Base-by-base conservation (phyloP, 768 basidiomycete genomes). In the Aureoboletus auriporus region DNA sequence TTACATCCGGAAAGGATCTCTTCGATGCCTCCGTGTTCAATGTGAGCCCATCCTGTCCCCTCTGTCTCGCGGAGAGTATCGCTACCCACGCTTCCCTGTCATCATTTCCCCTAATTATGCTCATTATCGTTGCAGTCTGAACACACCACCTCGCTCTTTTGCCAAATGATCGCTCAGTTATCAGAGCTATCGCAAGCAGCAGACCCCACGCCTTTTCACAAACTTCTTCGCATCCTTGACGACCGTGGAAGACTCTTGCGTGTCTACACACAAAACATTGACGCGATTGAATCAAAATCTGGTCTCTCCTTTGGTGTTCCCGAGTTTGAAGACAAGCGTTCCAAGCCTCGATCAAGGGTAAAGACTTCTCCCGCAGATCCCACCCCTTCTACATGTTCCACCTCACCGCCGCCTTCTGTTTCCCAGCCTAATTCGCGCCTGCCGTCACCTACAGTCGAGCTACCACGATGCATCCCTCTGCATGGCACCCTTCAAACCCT, bases 191-290 rank as follows among this genome's bases (percentile, higher is more conserved):
- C 92, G 1, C 73, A 79, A 46, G 72, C 76, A 4, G 89, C 91
- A 13, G 60, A 75, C 51, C 92, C 93, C 8, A 93, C 93, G 4
- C 72, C 83, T 1, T 94, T 94, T 59, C 93, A 95, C 62, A 68
- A 75, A 10, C 70, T 89, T 23, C 79, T 95, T 28, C 84, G 84
- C 37, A 61, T 75, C 28, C 79, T 94, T 28, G 89, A 94, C 59
- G 76, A 84, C 51, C 75, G 83, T 33, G 86, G 88, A 4, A 78
- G 79, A 52, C 79, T 95, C 4, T 75, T 93, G 33, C 77, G 93
- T 23, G 89, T 92, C 2, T 95, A 94, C 67, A 93, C 93, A 0
- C 93, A 95, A 72, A 94, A 95, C 68, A 94, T 94, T 51, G 93
- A 95, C 63, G 84, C 83, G 23, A 82, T 95, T 36, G 93, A 95